Conservation (phyloP, 768 basidiomycete genomes). For the Pholiota molesta region DNA sequence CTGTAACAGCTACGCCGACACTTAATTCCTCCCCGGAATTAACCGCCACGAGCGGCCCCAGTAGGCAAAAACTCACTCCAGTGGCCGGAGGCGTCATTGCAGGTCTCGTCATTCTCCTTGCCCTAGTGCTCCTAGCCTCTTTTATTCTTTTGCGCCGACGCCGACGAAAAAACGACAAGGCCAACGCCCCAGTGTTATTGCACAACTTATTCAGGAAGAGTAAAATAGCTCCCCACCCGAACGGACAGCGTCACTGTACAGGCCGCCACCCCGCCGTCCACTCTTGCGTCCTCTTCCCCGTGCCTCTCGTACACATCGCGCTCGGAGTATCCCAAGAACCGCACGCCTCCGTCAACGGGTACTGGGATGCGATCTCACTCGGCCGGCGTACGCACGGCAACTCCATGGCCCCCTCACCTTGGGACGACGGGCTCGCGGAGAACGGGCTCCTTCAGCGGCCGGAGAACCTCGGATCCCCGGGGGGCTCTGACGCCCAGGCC, state of each 20-base stretch:
- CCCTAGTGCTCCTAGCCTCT: neutral
- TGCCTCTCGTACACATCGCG: neutral
- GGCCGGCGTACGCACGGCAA: neutral
- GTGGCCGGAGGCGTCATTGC: neutral
- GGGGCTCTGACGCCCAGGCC: neutral
- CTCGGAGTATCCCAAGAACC: neutral
- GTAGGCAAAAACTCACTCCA: neutral
- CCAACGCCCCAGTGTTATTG: neutral
- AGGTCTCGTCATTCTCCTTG: neutral
- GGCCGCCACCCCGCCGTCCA: neutral
- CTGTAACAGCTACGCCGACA: too few species aligned
- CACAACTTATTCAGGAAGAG: neutral
- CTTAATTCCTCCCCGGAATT: too few species aligned
- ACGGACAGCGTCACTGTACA: neutral
- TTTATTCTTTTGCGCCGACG: neutral
- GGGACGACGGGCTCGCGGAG: neutral
- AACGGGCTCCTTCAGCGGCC: neutral
- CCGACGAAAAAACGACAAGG: neutral
- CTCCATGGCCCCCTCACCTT: neutral
- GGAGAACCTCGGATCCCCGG: neutral
- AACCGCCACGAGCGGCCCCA: neutral
- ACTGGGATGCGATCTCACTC: neutral
- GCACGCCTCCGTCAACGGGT: neutral
- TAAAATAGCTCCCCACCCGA: neutral
- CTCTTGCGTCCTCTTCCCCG: neutral